Evolutionary conservation across 1,284 basidiomycete species (phyloP).

Genomic region (Ustilago hordei): DNA sequence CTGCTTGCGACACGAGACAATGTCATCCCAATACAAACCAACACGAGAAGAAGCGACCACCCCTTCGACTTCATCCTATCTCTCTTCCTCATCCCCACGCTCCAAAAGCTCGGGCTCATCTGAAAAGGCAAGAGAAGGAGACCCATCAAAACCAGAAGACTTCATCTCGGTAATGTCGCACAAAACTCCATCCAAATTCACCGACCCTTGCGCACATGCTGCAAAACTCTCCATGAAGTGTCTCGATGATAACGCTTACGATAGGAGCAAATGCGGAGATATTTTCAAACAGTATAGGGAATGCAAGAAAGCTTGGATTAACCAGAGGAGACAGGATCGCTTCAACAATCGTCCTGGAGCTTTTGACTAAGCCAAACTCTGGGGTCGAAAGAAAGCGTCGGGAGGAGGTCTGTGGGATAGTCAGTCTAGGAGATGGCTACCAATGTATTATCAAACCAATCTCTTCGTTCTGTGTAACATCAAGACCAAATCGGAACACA

Average conservation of each 20-base stretch:
- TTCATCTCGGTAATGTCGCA: conserved; percentile 53
- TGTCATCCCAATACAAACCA: conserved; percentile 36
- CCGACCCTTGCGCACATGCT: conserved; percentile 66
- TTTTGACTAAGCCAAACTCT: conserved; percentile 33
- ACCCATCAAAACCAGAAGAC: conserved; percentile 47
- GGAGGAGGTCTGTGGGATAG: too few species aligned
- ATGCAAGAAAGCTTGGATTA: conserved; percentile 63
- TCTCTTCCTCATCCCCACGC: conserved; percentile 34
- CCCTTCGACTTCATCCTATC: conserved; percentile 21
- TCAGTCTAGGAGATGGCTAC: too few species aligned
- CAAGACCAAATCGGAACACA: too few species aligned
- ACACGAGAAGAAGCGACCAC: conserved; percentile 19
- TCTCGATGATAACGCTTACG: conserved; percentile 64
- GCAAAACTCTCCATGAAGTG: conserved; percentile 66
- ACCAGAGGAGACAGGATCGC: conserved; percentile 53
- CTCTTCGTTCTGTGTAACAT: neutral
- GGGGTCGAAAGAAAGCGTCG: neutral
- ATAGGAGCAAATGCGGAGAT: conserved; percentile 59
- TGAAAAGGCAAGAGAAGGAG: neutral
- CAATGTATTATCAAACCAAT: too few species aligned
- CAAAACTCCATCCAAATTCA: conserved; percentile 60
- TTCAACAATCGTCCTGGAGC: conserved; percentile 51
- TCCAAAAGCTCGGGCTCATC: too few species aligned
- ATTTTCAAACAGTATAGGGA: conserved; percentile 63
- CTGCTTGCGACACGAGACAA: conserved; percentile 1